Conservation (phyloP, 2,329 filamentous ascomycete genomes). For the Fusarium illudens region DNA sequence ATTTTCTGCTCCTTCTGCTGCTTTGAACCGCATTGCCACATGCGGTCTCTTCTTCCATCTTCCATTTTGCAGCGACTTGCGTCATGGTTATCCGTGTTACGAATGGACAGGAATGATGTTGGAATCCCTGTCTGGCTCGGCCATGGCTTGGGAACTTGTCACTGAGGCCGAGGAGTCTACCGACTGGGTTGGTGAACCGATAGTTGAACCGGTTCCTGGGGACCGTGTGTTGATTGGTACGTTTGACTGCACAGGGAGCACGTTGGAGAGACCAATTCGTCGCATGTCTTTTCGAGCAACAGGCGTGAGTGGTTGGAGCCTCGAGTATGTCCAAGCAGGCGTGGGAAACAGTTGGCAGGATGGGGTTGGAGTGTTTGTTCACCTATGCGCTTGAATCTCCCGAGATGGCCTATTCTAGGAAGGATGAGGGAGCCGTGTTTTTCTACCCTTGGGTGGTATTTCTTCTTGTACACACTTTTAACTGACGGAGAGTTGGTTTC, state of each 20-base stretch:
- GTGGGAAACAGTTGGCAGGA: conserved; percentile 9
- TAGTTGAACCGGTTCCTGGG: conserved; percentile 6
- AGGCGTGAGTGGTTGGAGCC: conserved; percentile 5
- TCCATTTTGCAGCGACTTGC: conserved; percentile 14
- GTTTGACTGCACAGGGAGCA: conserved; percentile 5
- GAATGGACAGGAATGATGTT: conserved; percentile 12
- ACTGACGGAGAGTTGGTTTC: not conserved
- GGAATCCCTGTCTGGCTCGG: conserved; percentile 4
- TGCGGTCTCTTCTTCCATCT: conserved; percentile 16
- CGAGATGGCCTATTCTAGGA: not conserved
- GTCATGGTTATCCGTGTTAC: conserved; percentile 9
- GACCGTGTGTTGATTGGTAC: conserved; percentile 5
- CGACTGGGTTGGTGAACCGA: not conserved
- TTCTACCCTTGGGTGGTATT: not conserved
- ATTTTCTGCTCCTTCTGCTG: not conserved
- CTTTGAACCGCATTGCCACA: not conserved
- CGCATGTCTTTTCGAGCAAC: conserved; percentile 4
- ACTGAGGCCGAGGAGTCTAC: not conserved
- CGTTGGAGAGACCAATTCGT: not conserved
- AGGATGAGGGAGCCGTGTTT: not conserved
- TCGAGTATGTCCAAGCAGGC: conserved; percentile 5
- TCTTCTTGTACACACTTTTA: conserved; percentile 8
- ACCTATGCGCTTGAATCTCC: not conserved
- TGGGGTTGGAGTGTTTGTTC: conserved; percentile 7
- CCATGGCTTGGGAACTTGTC: conserved; percentile 11